A percentile compares a stretch with the other conserved stretches of the same genome.
Evolutionary conservation across 23 red algal genomes (phyloP).

Genomic region (Cyanidioschyzon merolae): DNA sequence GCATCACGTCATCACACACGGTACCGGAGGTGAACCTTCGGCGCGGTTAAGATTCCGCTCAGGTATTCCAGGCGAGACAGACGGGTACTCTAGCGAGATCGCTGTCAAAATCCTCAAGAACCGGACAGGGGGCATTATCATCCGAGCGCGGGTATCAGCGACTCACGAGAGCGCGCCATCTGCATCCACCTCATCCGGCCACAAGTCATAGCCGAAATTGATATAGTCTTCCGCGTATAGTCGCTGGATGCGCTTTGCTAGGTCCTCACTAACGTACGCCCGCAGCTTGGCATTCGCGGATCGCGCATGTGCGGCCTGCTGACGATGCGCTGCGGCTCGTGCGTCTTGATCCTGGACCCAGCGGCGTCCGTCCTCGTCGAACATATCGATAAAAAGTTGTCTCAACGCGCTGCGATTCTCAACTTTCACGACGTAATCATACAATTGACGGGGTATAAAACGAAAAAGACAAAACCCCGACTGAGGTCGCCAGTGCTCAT

Average conservation of each 20-base stretch:
- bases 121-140: too few relatives aligned
- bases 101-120: too few relatives aligned
- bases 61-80: too few relatives aligned
- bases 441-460: neutral
- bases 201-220: neutral
- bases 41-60: too few relatives aligned
- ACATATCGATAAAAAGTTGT: neutral
- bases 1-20: too few relatives aligned
- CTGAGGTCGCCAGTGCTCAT: conserved; percentile 14
- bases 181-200: neutral
- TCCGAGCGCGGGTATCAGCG: too few relatives aligned
- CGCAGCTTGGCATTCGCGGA: conserved; percentile 5
- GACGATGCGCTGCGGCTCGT: neutral
- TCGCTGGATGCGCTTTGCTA: neutral
- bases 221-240: conserved; percentile 14
- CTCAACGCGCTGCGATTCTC: neutral
- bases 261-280: neutral
- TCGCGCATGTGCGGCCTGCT: neutral
- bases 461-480: conserved; percentile 11
- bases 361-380: neutral
- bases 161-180: too few relatives aligned
- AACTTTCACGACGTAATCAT: conserved; percentile 13
- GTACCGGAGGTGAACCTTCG: too few relatives aligned
- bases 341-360: neutral
- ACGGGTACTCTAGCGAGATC: too few relatives aligned